Evolutionary conservation across 257 asterid genomes (phyloP), one percentile per base, ranked within the genome.

Genomic region (Hygrophila difformis): DNA sequence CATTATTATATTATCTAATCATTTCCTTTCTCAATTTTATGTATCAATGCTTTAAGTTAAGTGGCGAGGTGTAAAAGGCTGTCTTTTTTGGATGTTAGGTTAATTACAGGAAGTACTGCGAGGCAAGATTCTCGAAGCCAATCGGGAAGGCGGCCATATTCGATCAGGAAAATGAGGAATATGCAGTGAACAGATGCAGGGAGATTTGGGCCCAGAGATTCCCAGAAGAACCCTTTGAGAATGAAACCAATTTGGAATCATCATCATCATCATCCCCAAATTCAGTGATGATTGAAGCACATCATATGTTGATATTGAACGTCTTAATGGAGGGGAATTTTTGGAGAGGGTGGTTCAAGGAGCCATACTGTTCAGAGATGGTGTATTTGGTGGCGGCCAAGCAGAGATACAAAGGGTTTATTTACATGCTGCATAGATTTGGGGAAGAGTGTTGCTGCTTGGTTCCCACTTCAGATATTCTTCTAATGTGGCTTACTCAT

Each of bases 401-500:
- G 55, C 83, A 73, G 51, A 70, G 97, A 48, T 88, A 84, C 71
- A 79, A 63, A 53, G 85, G 78, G 6, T 88, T 84, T 48, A 46
- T 81, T 31, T 64, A 71, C 73, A 71, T 74, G 82, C 59, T 78
- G 56, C 74, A 57, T 49, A 81, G 70, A 61, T 63, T 76, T 65
- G 71, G 74, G 2, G 66, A 71, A 47, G 74, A 53, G 39, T 66
- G 78, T 65, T 77, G 79, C 50, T 52, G 53, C 44, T 56, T 79
- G 12, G 93, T 81, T 40, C 97, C 96, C 53, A 63, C 95, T 57
- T 67, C 93, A 39, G 97, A 88, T 69, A 75, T 88, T 60, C 71
- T 77, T 49, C 65, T 88, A 22, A 72, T 88, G 87, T 79, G 80
- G 97, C 53, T 81, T 12, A 84, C 87, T 58, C 97, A 88, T 79